These are phyloP conservation scores for Moniliophthora roreri DNA, from an alignment of 1,284 basidiomycete genomes.

Conservation along the genomic window DNA sequence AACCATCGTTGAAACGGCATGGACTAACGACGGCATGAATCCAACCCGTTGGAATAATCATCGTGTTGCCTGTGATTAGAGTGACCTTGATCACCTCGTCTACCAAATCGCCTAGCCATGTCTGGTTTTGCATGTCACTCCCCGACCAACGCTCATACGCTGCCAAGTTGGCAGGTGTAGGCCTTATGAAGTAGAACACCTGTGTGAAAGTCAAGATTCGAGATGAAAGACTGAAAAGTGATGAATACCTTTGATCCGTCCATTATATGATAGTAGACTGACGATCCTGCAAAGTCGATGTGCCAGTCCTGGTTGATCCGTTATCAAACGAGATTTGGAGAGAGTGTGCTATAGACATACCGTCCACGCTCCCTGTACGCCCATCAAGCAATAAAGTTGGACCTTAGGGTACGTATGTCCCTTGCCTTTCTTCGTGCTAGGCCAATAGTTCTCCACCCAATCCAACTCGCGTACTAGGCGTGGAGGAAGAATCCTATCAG, in stretches of 20 bases:
- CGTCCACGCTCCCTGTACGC: conserved; percentile 86
- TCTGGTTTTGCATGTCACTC: conserved; percentile 81
- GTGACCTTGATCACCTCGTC: conserved; percentile 89
- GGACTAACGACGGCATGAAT: conserved; percentile 90
- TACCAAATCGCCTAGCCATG: conserved; percentile 90
- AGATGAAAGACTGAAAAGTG: conserved; percentile 4
- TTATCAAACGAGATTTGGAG: background rate
- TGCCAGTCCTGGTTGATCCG: conserved; percentile 80
- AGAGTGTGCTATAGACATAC: conserved; percentile 41
- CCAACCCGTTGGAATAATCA: conserved; percentile 97
- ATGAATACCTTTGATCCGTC: conserved; percentile 70
- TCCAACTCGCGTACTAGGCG: conserved; percentile 86
- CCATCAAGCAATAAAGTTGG: conserved; percentile 95
- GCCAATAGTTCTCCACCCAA: conserved; percentile 98
- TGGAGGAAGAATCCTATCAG: conserved; percentile 80
- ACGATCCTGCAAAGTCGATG: conserved; percentile 93
- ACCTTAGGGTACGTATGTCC: conserved; percentile 89
- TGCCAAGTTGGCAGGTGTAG: conserved; percentile 85
- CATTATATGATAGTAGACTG: conserved; percentile 92
- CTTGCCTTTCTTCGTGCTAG: conserved; percentile 68
- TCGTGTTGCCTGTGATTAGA: conserved; percentile 84
- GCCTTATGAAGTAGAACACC: conserved; percentile 95
- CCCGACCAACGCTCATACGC: conserved; percentile 91
- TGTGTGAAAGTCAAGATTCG: conserved; percentile 31
- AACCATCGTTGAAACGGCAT: conserved; percentile 1